phyloP scores from a whole-genome alignment of 495 filamentous ascomycete species.

The Friedmanniomyces endolithicus region DNA sequence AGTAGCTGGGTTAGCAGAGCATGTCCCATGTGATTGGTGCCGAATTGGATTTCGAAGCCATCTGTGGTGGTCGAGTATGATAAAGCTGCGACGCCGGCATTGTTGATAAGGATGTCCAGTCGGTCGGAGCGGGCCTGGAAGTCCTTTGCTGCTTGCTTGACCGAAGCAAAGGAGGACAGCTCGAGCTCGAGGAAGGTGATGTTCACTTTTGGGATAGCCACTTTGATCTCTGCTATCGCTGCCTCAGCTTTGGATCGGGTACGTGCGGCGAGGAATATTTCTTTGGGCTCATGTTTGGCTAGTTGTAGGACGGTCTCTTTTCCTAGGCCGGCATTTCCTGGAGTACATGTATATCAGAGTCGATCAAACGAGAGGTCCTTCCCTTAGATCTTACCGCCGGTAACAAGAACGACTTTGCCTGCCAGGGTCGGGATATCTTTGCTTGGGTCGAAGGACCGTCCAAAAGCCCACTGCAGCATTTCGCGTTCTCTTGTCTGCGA shows the following conservation, averaged over 20 bases:
- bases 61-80: constrained; percentile 40
- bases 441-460: constrained; percentile 21
- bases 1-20: constrained; percentile 52
- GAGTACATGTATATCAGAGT: neutral
- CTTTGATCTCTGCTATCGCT: constrained; percentile 40
- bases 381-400: constrained; percentile 13
- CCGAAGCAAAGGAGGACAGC: constrained; percentile 40
- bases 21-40: constrained; percentile 61
- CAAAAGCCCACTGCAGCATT: constrained; percentile 2
- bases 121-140: constrained; percentile 38
- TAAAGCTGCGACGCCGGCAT: constrained; percentile 55
- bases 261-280: constrained; percentile 54
- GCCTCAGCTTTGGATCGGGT: constrained; percentile 39
- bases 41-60: constrained; percentile 60
- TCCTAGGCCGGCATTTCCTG: constrained; percentile 54
- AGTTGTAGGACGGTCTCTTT: constrained; percentile 50
- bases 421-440: constrained; percentile 23
- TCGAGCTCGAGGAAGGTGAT: constrained; percentile 42
- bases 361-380: neutral
- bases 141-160: constrained; percentile 36
- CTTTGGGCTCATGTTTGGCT: constrained; percentile 45
- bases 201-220: constrained; percentile 33
- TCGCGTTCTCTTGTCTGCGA: neutral
- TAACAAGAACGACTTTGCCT: constrained; percentile 23
- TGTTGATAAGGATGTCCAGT: constrained; percentile 48